phyloP scores from a whole-genome alignment of 1,284 basidiomycete genomes.

The Polyporus tsugae region DNA sequence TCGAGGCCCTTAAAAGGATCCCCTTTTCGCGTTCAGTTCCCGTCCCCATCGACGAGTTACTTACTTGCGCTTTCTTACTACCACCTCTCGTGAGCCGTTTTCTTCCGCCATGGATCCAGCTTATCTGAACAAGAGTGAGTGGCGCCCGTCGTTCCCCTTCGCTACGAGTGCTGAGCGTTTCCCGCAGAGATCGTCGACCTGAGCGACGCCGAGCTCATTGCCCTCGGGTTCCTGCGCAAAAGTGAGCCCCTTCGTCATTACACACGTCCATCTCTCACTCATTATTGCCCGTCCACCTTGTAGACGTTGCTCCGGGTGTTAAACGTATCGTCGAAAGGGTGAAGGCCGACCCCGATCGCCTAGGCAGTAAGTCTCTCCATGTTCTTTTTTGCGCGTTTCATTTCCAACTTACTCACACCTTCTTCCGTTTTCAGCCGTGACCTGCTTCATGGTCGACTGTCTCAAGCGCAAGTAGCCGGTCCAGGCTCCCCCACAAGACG shows the following conservation, averaged over 20 bases:
- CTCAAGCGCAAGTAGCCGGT: constrained; percentile 34
- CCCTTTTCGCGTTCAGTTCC: constrained; percentile 32
- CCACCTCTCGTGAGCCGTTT: constrained; percentile 1
- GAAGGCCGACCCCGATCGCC: constrained; percentile 38
- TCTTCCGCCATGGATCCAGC: constrained; percentile 32
- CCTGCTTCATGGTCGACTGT: constrained; percentile 44
- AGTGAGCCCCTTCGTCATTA: constrained; percentile 43
- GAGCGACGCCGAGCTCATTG: constrained; percentile 41
- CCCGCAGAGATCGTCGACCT: constrained; percentile 45
- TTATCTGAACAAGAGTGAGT: constrained; percentile 44
- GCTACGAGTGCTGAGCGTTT: constrained; percentile 45
- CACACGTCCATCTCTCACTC: constrained; percentile 42
- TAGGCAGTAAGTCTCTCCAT: constrained; percentile 41
- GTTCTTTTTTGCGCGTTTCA: constrained; percentile 38
- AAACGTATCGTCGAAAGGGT: constrained; percentile 38
- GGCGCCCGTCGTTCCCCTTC: constrained; percentile 40
- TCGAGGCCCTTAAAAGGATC: constrained; percentile 14
- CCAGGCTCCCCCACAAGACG: constrained; percentile 29
- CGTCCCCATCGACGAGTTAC: constrained; percentile 14
- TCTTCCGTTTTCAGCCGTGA: constrained; percentile 40
- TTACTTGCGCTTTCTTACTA: constrained; percentile 1
- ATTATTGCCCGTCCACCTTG: constrained; percentile 42
- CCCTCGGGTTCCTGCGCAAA: constrained; percentile 42
- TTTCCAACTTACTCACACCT: constrained; percentile 34
- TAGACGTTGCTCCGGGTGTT: constrained; percentile 42